Evolutionary conservation across 148 eudicot genomes (phyloP), one percentile per base, ranked within the genome.

Genomic region (Dysphania ambrosioides): DNA sequence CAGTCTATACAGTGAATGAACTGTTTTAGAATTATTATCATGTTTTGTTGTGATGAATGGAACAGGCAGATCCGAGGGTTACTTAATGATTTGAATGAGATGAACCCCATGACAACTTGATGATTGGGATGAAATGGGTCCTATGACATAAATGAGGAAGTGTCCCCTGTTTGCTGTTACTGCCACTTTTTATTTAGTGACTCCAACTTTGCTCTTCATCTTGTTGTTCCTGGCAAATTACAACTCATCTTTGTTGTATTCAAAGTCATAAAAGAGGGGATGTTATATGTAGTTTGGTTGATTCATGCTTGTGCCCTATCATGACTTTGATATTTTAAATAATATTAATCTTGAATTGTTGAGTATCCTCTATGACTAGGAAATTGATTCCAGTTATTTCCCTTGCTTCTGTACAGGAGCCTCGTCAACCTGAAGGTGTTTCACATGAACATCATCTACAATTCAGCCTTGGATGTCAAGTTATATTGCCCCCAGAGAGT

Each of bases 401-500:
- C 23, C 6, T 64, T 23, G 34, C 35, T 73, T 76, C 61, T 72
- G 69, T 86, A 80, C 83, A 94, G 98, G 79, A 76, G 23, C 86
- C 96, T 72, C 89, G 82, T 80, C 82, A 83, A 78, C 83, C 87
- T 72, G 59, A 84, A 74, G 80, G 84, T 57, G 68, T 80, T 72
- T 83, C 79, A 42, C 83, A 73, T 60, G 88, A 87, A 73, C 79
- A 87, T 62, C 87, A 86, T 77, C 85, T 91, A 69, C 88, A 85
- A 71, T 94, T 91, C 75, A 79, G 88, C 80, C 82, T 90, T 78
- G 98, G 90, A 72, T 85, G 89, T 76, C 87, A 72, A 66, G 91
- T 91, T 76, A 84, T 91, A 73, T 86, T 94, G 85, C 98, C 98
- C 27, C 93, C 98, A 8, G 98, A 94, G 73, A 94, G 98, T 83